These are phyloP conservation scores for Penicillium sp. DNA, from an alignment of 2,329 filamentous ascomycete genomes.

Conservation along the genomic window DNA sequence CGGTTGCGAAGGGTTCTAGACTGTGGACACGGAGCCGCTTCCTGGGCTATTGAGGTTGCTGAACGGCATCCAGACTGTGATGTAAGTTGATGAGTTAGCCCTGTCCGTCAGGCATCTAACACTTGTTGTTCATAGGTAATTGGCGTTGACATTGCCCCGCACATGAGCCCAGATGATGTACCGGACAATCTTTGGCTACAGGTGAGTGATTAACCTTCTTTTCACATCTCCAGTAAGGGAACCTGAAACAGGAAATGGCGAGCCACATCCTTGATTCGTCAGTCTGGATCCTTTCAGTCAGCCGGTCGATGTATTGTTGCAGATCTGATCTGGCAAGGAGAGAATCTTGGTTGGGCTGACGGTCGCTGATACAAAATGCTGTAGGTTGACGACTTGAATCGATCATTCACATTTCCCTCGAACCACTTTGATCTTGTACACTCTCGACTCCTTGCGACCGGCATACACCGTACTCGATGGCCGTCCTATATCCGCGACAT, in stretches of 20 bases:
- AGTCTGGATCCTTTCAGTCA: background rate
- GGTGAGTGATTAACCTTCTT: conserved; percentile 33
- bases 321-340: background rate
- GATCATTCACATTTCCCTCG: conserved; percentile 65
- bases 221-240: background rate
- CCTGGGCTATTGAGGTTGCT: conserved; percentile 70
- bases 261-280: background rate
- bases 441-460: conserved; percentile 60
- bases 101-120: conserved; percentile 15
- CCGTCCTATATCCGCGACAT: conserved; percentile 74
- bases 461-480: conserved; percentile 74
- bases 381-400: conserved; percentile 69
- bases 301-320: background rate
- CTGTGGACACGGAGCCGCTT: conserved; percentile 69
- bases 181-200: conserved; percentile 70
- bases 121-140: conserved; percentile 56
- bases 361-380: conserved; percentile 17
- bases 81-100: conserved; percentile 45
- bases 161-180: conserved; percentile 64
- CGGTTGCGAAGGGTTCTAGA: conserved; percentile 64
- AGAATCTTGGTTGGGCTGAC: background rate
- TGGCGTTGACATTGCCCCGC: conserved; percentile 70
- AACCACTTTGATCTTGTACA: conserved; percentile 82
- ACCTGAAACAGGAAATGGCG: background rate
- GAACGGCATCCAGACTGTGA: conserved; percentile 63